Base-by-base conservation (phyloP, 1,284 basidiomycete species). In the Puccinia triticina region DNA sequence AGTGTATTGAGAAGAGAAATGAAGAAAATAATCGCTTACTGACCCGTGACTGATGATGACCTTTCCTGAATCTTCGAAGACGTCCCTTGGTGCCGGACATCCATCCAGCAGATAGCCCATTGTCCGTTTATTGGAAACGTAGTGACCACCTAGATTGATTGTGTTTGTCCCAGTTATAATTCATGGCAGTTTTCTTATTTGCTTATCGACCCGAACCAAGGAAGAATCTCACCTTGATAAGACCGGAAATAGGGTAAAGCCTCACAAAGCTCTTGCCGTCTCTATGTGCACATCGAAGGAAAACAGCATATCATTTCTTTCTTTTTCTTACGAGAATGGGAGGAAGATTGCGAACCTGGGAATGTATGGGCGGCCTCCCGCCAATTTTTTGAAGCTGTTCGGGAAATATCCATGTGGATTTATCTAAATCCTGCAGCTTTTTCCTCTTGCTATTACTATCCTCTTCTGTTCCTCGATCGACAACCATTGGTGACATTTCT, bases 21-120 rank as follows among this genome's bases (percentile, higher is more conserved):
- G 4, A 7, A 66, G 4, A 69, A 43, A 18, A 46, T 2, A 14
- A 40, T 37, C 21, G 37, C 50, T 57, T n/a, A 29, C 69, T 80
- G 26, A 80, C 78, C 57, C 71, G n/a, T 81, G 78, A 34, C 78
- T 81, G 53, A 81, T 81, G 5, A 81, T 74, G 26, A 81, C 69
- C 26, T 43, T 26, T 40, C 78, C 78, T 18, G 40, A 61, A 74
- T 81, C 78, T 64, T 59, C 78, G 32, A 81, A 81, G n/a, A 74
- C 29, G 53, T 81, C 78, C n/a, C 78, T 34, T 5, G 55, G 78
- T 72, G 78, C 16, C 10, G 78, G 78, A 8, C n/a, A 59, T 3
- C 78, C 78, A 53, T 81, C 78, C n/a, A 81, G 29, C 21, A 81
- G 57, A 34, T 81, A 81, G 11, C 67, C 67, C n/a, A 61, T 5